Base-by-base conservation (phyloP, 2,329 filamentous ascomycete species). In the Trichocomaceae sp. region DNA sequence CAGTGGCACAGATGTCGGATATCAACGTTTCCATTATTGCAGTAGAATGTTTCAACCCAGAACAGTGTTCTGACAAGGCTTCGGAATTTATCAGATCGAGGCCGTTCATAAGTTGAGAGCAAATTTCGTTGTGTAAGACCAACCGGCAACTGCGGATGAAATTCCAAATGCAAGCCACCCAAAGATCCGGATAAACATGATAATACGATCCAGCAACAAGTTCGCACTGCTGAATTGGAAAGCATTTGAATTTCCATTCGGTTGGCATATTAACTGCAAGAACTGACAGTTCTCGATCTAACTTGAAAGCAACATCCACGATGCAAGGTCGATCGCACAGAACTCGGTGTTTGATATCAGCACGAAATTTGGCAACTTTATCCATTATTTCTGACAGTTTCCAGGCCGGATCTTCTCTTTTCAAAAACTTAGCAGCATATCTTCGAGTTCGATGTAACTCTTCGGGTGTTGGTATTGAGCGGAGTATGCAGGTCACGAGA, bases 111-210 rank as follows among this genome's bases (percentile, higher is more conserved):
- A 56, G 12, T 35, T 54, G 52, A 8, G n/a, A 6, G n/a, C 48
- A 49, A 13, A 60, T 57, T 33, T 59, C 57, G 3, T 42, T 23
- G 29, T 59, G 55, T 6, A 60, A 31, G 10, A 59, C 39, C 13
- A 60, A 31, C 29, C 57, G 57, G 33, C 50, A 60, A 31, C 55
- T 52, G n/a, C 55, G 57, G 20, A 59, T 44, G 42, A 57, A 52
- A 37, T 60, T 60, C 57, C 59, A 57, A 9, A 55, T 50, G 29
- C 45, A 55, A 37, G 59, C 47, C 9, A 54, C 35, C 59, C 59
- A 60, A 17, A 52, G 44, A 52, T 60, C 59, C 1, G 57, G 39
- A 35, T 60, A 60, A 33, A 51, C 31, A 33, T 59, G 57, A 26
- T 52, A 50, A 2, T 54, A 46, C 1, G 47, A 26, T 29, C 22